Evolutionary conservation across 345 rosid species (phyloP), one percentile per base, ranked within the genome.

Genomic region (Populus simonii): DNA sequence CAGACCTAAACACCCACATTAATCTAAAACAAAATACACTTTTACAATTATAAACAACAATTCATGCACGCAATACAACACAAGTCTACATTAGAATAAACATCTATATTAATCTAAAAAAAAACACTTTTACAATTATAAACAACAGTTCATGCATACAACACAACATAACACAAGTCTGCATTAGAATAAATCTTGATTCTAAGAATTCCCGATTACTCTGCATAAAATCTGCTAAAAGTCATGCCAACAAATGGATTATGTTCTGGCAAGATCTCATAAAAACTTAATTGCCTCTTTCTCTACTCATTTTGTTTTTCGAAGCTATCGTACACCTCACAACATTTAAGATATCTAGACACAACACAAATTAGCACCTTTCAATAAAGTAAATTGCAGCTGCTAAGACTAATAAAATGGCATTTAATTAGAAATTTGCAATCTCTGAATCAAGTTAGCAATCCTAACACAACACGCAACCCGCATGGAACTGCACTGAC

Each of bases 401-500:
- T 11, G 65, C 63, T 59, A 70, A 74, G 29, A 36, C 70, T 43
- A 49, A 71, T 66, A 27, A 79, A 71, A 75, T 38, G 55, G 74
- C 12, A 78, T 68, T 51, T 13, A 51, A 43, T 29, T 27, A 47
- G 61, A 84, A 80, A 81, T 72, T 74, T 85, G 66, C 78, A 78
- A 72, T 79, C n/a, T 17, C 71, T 41, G 66, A 77, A 77, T 51
- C 29, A 72, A 45, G 5, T 0, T 13, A 18, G 61, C 70, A 81
- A 73, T 62, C 65, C 68, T 51, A 74, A 72, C 79, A 80, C 82
- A 76, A 55, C 86, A 81, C 74, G 82, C 47, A 81, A 79, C 29
- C 71, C 9, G 12, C 55, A 49, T 8, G 78, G 62, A 77, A 62
- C 70, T 12, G 45, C 72, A n/a, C 27, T 43, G 71, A 45, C 66